phyloP scores from a whole-genome alignment of 2,329 filamentous ascomycete genomes.

The Sporothrix variecibatus region DNA sequence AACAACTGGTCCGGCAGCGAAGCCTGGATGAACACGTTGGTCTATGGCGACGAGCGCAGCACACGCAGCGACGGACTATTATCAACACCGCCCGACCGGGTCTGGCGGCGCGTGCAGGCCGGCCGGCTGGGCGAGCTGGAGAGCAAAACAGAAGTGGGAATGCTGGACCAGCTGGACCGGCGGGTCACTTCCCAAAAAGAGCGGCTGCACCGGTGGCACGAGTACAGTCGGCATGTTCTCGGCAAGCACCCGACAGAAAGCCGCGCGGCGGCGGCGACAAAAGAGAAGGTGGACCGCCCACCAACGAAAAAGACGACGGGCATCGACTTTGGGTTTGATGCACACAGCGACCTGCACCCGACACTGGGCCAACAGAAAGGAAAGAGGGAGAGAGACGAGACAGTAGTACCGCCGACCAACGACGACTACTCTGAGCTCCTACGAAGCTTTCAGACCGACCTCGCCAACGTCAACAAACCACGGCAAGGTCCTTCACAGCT shows the following conservation, averaged over 20 bases:
- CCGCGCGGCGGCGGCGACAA: slow-evolving; percentile 25
- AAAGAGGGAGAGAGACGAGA: slow-evolving; percentile 30
- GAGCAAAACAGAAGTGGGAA: slow-evolving; percentile 45
- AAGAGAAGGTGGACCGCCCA: slow-evolving; percentile 32
- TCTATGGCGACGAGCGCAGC: slow-evolving; percentile 61
- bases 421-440: slow-evolving; percentile 50
- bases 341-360: slow-evolving; percentile 52
- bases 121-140: slow-evolving; percentile 61
- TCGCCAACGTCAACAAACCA: slow-evolving; percentile 35
- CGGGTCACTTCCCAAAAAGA: slow-evolving; percentile 67
- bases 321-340: slow-evolving; percentile 57
- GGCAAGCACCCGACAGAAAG: slow-evolving; percentile 32
- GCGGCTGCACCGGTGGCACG: slow-evolving; percentile 72
- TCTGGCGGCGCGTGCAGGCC: slow-evolving; percentile 69
- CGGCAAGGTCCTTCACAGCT: slow-evolving; percentile 23
- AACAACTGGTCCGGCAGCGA: slow-evolving; percentile 80
- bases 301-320: slow-evolving; percentile 40
- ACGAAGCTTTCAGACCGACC: slow-evolving; percentile 44
- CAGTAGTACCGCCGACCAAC: neutral
- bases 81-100: slow-evolving; percentile 64
- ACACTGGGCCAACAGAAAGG: slow-evolving; percentile 31
- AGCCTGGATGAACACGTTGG: slow-evolving; percentile 70
- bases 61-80: slow-evolving; percentile 62
- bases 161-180: slow-evolving; percentile 71
- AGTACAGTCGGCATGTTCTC: slow-evolving; percentile 58